Evolutionary conservation across 768 basidiomycete genomes (phyloP).

Genomic region (Daedalea quercina): DNA sequence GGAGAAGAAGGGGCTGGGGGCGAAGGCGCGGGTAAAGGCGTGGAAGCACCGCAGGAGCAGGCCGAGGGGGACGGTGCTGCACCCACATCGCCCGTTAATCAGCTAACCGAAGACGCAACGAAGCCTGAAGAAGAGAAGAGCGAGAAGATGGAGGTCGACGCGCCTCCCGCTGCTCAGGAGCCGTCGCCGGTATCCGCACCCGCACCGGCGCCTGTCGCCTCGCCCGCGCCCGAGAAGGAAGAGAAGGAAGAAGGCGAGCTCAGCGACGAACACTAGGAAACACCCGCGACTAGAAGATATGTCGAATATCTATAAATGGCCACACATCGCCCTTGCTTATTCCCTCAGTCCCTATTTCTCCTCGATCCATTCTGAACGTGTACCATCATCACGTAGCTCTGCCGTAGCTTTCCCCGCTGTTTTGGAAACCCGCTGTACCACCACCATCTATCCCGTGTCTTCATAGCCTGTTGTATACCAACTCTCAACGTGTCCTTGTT

Average conservation of each 20-base stretch:
- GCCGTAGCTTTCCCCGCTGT: neutral
- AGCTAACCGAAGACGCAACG: neutral
- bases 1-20: neutral
- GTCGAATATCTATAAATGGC: neutral
- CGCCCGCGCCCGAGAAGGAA: slow-evolving; percentile 6
- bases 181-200: neutral
- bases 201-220: neutral
- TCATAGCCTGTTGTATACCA: neutral
- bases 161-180: neutral
- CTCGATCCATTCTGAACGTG: neutral
- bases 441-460: neutral
- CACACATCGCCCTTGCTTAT: neutral
- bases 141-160: neutral
- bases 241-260: slow-evolving; percentile 19
- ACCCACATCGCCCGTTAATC: neutral
- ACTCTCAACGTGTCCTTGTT: neutral
- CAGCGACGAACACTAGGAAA: slow-evolving; percentile 8
- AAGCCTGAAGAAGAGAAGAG: neutral
- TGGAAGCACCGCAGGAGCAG: neutral
- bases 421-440: neutral
- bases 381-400: neutral
- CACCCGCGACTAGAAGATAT: neutral
- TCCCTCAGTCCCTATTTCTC: neutral
- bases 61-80: neutral
- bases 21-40: neutral